These are phyloP conservation scores for Podospora anserina DNA, from an alignment of 495 filamentous ascomycete genomes.

Conservation along the genomic window DNA sequence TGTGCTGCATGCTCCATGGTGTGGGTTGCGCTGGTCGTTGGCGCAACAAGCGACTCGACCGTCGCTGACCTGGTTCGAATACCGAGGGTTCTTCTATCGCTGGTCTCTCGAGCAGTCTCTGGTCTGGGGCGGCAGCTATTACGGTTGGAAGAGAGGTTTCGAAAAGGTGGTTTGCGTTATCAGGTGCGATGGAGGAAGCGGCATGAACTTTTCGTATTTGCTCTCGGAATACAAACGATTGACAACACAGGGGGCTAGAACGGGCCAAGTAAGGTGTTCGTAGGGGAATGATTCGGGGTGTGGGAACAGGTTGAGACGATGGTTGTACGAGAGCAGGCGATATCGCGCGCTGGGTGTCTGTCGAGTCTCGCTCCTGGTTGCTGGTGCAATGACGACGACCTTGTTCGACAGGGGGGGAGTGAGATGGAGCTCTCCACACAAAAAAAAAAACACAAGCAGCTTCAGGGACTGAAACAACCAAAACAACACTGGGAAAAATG, in stretches of 20 bases:
- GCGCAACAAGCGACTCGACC: not conserved
- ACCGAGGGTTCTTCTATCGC: constrained; percentile 3
- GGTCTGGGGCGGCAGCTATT: not conserved
- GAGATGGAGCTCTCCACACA: constrained; percentile 16
- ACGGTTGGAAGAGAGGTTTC: not conserved
- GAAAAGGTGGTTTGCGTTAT: not conserved
- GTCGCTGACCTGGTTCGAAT: not conserved
- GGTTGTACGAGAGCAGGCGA: constrained; percentile 4
- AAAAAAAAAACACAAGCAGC: constrained; percentile 9
- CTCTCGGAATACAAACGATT: not conserved
- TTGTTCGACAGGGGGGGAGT: not conserved
- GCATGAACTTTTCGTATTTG: constrained; percentile 16
- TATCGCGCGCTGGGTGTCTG: not conserved
- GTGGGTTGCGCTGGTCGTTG: constrained; percentile 9
- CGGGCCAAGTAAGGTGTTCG: not conserved
- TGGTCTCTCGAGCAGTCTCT: not conserved
- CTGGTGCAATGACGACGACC: constrained; percentile 15
- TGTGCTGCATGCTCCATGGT: constrained; percentile 42
- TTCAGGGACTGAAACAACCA: not conserved
- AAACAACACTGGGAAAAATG: not conserved
- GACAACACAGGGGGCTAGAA: not conserved
- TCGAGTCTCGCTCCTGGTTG: not conserved
- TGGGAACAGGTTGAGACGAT: constrained; percentile 10
- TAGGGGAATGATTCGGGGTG: not conserved
- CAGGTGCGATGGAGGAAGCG: constrained; percentile 2